phyloP scores from a whole-genome alignment of 164 flowering plant genomes.

The Magnolia officinalis region DNA sequence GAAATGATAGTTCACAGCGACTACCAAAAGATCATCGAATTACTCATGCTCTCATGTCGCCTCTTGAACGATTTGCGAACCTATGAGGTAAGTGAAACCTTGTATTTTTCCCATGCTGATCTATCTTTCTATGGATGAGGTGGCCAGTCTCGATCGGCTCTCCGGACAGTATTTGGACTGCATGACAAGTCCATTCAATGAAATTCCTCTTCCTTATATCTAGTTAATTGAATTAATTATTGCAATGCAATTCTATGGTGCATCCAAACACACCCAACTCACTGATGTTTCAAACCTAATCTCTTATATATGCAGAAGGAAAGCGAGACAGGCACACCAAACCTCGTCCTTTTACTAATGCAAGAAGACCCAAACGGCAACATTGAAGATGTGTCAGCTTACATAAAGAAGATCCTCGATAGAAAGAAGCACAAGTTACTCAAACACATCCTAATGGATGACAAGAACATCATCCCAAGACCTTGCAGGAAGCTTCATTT shows the following conservation, averaged over 20 bases:
- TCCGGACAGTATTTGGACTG: neutral
- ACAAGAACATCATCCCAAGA: conserved; percentile 5
- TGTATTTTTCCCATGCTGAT: neutral
- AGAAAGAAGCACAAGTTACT: conserved; percentile 26
- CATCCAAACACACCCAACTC: neutral
- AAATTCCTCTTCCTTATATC: neutral
- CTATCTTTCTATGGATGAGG: no score
- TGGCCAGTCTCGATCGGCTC: neutral
- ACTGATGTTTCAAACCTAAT: neutral
- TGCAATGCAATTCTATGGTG: neutral
- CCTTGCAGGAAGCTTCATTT: conserved; percentile 28
- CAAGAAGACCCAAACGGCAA: conserved; percentile 26
- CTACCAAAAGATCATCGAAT: conserved; percentile 22
- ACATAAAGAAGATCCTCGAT: conserved; percentile 22
- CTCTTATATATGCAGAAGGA: conserved; percentile 35
- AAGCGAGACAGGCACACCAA: conserved; percentile 29
- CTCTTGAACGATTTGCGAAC: conserved; percentile 28
- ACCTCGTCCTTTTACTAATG: conserved; percentile 26
- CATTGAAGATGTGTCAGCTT: conserved; percentile 27
- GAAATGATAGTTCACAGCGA: conserved; percentile 1
- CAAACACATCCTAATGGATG: conserved; percentile 31
- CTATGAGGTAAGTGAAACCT: neutral
- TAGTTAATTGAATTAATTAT: neutral
- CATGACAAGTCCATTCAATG: neutral
- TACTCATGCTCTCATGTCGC: conserved; percentile 35